A percentile compares a stretch with the other conserved stretches of the same genome.
phyloP scores from a whole-genome alignment of 148 eudicot genomes.

The Heliosperma pusillum region DNA sequence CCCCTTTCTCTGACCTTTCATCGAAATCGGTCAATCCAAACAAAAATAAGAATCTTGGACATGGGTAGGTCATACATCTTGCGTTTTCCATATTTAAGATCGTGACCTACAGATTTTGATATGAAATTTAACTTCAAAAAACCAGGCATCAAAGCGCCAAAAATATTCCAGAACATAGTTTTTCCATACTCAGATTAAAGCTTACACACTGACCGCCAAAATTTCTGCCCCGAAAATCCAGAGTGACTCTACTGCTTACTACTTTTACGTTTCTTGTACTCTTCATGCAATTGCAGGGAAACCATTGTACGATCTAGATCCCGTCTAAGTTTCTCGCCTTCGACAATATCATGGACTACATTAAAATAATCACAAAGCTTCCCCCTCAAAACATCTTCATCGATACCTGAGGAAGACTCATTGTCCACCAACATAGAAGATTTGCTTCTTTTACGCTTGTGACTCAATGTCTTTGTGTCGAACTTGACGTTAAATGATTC shows the following conservation, averaged over 20 bases:
- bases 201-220: too few relatives aligned
- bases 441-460: slow-evolving; percentile 48
- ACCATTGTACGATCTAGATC: slow-evolving; percentile 45
- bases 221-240: not conserved
- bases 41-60: too few relatives aligned
- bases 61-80: too few relatives aligned
- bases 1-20: too few relatives aligned
- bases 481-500: slow-evolving; percentile 37
- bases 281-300: slow-evolving; percentile 48
- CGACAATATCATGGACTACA: slow-evolving; percentile 51
- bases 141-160: too few relatives aligned
- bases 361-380: slow-evolving; percentile 64
- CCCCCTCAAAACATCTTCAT: slow-evolving; percentile 55
- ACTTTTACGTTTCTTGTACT: slow-evolving; percentile 46
- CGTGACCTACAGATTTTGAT: too few relatives aligned
- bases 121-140: too few relatives aligned
- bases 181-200: too few relatives aligned
- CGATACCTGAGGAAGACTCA: slow-evolving; percentile 25
- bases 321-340: slow-evolving; percentile 54
- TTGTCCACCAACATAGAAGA: slow-evolving; percentile 15
- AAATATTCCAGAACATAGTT: too few relatives aligned
- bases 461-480: slow-evolving; percentile 37
- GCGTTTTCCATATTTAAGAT: too few relatives aligned
- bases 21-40: too few relatives aligned
- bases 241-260: not conserved